Evolutionary conservation across 768 basidiomycete genomes (phyloP).

Genomic region (Mycena albidolilacea): DNA sequence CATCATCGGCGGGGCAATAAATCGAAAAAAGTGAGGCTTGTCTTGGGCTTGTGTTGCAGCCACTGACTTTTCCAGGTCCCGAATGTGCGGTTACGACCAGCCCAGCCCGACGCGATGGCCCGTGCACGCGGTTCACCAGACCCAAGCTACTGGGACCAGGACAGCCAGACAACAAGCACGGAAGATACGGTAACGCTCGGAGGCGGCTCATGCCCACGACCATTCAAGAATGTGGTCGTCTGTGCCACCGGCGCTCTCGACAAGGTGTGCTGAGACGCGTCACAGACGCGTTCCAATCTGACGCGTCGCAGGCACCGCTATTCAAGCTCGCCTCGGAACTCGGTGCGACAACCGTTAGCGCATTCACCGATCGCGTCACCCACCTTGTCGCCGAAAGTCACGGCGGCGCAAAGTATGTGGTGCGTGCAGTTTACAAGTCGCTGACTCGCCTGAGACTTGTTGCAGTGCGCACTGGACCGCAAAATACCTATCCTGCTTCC

Average conservation of each 20-base stretch:
- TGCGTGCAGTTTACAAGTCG: neutral
- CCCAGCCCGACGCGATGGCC: conserved; percentile 55
- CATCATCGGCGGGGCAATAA: conserved; percentile 73
- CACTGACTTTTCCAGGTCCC: conserved; percentile 69
- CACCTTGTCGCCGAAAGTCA: conserved; percentile 85
- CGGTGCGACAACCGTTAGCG: conserved; percentile 76
- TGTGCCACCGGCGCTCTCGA: conserved; percentile 84
- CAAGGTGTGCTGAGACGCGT: conserved; percentile 68
- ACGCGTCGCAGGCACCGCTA: conserved; percentile 67
- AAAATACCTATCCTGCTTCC: conserved; percentile 85
- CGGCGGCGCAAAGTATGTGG: conserved; percentile 90
- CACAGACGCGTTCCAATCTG: conserved; percentile 1
- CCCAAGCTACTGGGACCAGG: conserved; percentile 58
- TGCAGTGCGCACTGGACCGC: conserved; percentile 85
- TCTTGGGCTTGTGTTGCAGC: neutral
- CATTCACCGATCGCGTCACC: conserved; percentile 90
- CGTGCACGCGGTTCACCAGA: conserved; percentile 44
- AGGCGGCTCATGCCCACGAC: conserved; percentile 71
- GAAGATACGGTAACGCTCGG: conserved; percentile 56
- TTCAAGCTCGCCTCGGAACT: conserved; percentile 87
- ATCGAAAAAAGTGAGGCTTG: conserved; percentile 68
- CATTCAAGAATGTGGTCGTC: conserved; percentile 74
- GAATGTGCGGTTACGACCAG: conserved; percentile 85
- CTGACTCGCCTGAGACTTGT: conserved; percentile 1
- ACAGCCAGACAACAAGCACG: conserved; percentile 62